phyloP scores from a whole-genome alignment of 1,284 basidiomycete genomes.

The Calocybe gambosa region DNA sequence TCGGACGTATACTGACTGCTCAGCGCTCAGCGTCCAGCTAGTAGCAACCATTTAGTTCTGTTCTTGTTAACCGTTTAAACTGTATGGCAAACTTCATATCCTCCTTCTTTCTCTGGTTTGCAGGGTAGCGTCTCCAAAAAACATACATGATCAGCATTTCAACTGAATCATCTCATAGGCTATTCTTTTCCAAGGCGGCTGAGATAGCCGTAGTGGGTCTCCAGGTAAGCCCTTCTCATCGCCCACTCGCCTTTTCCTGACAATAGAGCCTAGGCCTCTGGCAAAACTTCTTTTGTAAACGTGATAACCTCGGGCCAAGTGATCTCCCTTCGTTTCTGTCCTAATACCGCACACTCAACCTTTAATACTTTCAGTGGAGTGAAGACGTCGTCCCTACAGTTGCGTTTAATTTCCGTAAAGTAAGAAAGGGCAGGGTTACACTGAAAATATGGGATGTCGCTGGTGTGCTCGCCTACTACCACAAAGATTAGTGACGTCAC shows the following conservation, averaged over 20 bases:
- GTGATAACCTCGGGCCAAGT: slow-evolving; percentile 85
- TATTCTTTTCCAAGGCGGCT: slow-evolving; percentile 86
- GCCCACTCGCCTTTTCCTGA: background rate
- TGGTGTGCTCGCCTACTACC: slow-evolving; percentile 32
- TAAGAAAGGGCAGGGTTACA: slow-evolving; percentile 85
- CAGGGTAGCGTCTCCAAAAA: slow-evolving; percentile 34
- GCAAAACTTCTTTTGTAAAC: slow-evolving; percentile 93
- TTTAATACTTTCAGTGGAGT: slow-evolving; percentile 54
- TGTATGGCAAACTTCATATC: slow-evolving; percentile 61
- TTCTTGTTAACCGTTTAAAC: background rate
- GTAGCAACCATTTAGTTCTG: background rate
- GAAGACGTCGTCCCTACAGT: slow-evolving; percentile 94
- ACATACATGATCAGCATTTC: background rate
- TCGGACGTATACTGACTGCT: background rate
- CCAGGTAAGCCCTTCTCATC: slow-evolving; percentile 48
- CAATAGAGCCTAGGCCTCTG: slow-evolving; percentile 68
- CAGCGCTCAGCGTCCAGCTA: background rate
- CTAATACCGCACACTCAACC: background rate
- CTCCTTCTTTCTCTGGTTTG: slow-evolving; percentile 64
- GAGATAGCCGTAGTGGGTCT: slow-evolving; percentile 93
- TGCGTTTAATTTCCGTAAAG: slow-evolving; percentile 83
- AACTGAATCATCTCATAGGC: slow-evolving; percentile 27
- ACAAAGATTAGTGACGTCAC: slow-evolving; percentile 12
- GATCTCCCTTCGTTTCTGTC: slow-evolving; percentile 14
- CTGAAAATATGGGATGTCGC: slow-evolving; percentile 96